Evolutionary conservation across 768 basidiomycete genomes (phyloP).

Genomic region (Sistotremastrum suecicum): DNA sequence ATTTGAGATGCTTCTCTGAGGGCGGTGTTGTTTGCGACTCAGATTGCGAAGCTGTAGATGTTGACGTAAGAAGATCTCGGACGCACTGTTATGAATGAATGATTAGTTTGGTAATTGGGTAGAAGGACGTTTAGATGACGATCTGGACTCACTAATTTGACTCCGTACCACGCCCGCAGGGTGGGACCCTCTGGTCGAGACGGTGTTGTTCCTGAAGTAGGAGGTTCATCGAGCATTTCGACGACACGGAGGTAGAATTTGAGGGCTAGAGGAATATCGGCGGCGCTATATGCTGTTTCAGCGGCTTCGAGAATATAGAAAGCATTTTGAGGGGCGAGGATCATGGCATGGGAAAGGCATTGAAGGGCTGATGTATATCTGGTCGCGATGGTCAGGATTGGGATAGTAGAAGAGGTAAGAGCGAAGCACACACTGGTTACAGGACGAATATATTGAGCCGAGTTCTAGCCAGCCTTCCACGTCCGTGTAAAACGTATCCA

Average conservation of each 20-base stretch:
- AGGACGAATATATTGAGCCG: conserved; percentile 61
- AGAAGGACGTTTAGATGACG: conserved; percentile 2
- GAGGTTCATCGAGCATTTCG: conserved; percentile 56
- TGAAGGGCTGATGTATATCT: conserved; percentile 67
- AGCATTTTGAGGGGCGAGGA: conserved; percentile 77
- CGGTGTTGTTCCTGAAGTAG: conserved; percentile 32
- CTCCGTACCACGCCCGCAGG: conserved; percentile 70
- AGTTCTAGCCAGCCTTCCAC: conserved; percentile 82
- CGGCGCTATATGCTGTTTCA: conserved; percentile 74
- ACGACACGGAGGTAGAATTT: conserved; percentile 67
- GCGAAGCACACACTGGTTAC: conserved; percentile 48
- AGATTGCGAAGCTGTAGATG: conserved; percentile 23
- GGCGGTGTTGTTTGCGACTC: conserved; percentile 44
- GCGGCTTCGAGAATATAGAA: conserved; percentile 75
- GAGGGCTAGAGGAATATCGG: conserved; percentile 60
- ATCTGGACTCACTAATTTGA: conserved; percentile 50
- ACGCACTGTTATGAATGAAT: conserved; percentile 8
- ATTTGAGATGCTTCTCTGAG: conserved; percentile 28
- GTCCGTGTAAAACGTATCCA: conserved; percentile 84
- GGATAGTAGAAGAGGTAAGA: neutral
- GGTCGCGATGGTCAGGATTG: neutral
- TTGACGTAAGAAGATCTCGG: conserved; percentile 21
- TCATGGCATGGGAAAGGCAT: conserved; percentile 65
- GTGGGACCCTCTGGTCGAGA: conserved; percentile 36
- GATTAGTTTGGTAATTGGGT: neutral